A percentile compares a stretch with the other conserved stretches of the same genome.
phyloP scores from a whole-genome alignment of 2,329 filamentous ascomycete species.

The Tricladium varicosporioides region DNA sequence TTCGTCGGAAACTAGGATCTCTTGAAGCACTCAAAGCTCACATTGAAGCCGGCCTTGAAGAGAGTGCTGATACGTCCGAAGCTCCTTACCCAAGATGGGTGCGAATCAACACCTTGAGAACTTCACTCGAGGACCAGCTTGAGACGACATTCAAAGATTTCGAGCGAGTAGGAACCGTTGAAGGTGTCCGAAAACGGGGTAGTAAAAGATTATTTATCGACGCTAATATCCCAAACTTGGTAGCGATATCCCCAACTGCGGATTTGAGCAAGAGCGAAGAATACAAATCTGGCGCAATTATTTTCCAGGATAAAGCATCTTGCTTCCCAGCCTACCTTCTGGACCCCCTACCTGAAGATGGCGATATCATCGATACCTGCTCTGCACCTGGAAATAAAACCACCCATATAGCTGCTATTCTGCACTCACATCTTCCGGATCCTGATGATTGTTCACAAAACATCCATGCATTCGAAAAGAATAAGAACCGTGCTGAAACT shows the following conservation, averaged over 20 bases:
- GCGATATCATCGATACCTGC: constrained; percentile 87
- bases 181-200: constrained; percentile 49
- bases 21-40: constrained; percentile 63
- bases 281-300: constrained; percentile 75
- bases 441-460: constrained; percentile 36
- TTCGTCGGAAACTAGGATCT: constrained; percentile 68
- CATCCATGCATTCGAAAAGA: constrained; percentile 80
- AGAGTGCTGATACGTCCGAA: constrained; percentile 33
- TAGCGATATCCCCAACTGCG: constrained; percentile 71
- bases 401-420: constrained; percentile 81
- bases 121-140: constrained; percentile 70
- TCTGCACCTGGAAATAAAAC: constrained; percentile 97
- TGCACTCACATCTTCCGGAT: constrained; percentile 41
- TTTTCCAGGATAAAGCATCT: constrained; percentile 94
- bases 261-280: constrained; percentile 72
- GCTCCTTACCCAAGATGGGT: constrained; percentile 81
- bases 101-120: constrained; percentile 77
- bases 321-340: constrained; percentile 94
- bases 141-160: constrained; percentile 69
- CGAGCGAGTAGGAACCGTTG: constrained; percentile 52
- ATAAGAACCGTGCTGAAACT: constrained; percentile 67
- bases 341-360: constrained; percentile 62
- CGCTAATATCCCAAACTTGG: constrained; percentile 74
- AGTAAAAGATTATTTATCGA: constrained; percentile 68
- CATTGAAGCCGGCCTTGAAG: constrained; percentile 51